Evolutionary conservation across 306 rosid genomes (phyloP), one percentile per base, ranked within the genome.

Genomic region (Glycine latifolia): DNA sequence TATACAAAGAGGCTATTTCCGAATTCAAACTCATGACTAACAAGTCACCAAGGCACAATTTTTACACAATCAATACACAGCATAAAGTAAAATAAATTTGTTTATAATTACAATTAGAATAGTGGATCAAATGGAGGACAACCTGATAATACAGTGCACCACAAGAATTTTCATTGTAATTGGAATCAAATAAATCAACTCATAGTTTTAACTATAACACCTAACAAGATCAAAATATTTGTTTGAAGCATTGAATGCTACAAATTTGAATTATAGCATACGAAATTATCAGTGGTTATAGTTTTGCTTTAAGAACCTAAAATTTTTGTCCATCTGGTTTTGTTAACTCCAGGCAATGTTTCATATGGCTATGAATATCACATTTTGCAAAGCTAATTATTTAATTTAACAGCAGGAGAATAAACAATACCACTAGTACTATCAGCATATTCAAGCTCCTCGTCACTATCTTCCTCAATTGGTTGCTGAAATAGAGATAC

Each of bases 381-480:
- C 15, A 82, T 59, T 48, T 76, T 63, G 58, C 26, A 78, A 55
- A 46, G 66, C 76, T 49, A 73, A 17, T 61, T 60, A 20, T 20
- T 20, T 20, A 20, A 20, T 20, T 20, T 0, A 26, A 26, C 31
- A 26, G 31, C 31, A 26, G 31, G 31, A 26, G 31, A 26, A 26
- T 26, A 26, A 26, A 75, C 86, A 85, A 84, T 84, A 82, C 97
- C 98, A 69, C 88, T 86, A 87, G 91, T 87, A 88, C 89, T 90
- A 80, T 94, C 98, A 43, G 97, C 99, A 87, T 96, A 91, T 85
- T 94, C 99, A 31, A 96, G 94, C 94, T 96, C 98, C 83, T 96
- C 99, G 17, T 96, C 99, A 55, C 99, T 96, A 65, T 96, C 98
- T 90, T 88, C 97, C 87, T 89, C 91, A 56, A 83, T 85, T 41